A percentile compares a stretch with the other conserved stretches of the same genome.
Conservation (phyloP, 495 filamentous ascomycete genomes). For the Penicillium samsonianum region DNA sequence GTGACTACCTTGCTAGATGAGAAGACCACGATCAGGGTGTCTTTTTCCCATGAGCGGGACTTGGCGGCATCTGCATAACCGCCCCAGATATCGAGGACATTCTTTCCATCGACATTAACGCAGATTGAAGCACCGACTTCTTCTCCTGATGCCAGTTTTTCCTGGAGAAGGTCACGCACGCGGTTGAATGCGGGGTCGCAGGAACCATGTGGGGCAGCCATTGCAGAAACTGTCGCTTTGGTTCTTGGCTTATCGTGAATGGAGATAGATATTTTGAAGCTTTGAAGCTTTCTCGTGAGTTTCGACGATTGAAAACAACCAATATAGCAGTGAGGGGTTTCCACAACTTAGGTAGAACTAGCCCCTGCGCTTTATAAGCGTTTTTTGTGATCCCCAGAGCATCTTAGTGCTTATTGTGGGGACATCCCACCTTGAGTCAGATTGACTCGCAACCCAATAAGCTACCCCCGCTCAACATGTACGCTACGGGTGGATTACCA, state of each 20-base stretch:
- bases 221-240: not conserved
- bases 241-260: not conserved
- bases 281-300: not conserved
- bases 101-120: slow-evolving; percentile 43
- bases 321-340: too few relatives aligned
- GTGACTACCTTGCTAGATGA: slow-evolving; percentile 45
- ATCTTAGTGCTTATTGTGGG: too few relatives aligned
- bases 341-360: too few relatives aligned
- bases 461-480: too few relatives aligned
- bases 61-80: slow-evolving; percentile 34
- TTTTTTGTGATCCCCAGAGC: too few relatives aligned
- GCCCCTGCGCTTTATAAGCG: too few relatives aligned
- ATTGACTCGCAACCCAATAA: too few relatives aligned
- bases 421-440: too few relatives aligned
- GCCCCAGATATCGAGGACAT: slow-evolving; percentile 51
- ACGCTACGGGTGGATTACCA: too few relatives aligned
- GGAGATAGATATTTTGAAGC: too few relatives aligned
- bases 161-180: slow-evolving; percentile 33
- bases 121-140: slow-evolving; percentile 47
- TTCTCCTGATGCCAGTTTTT: slow-evolving; percentile 28
- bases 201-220: not conserved
- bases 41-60: slow-evolving; percentile 37
- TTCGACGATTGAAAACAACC: too few relatives aligned
- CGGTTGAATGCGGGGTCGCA: slow-evolving; percentile 39
- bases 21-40: slow-evolving; percentile 45